These are phyloP conservation scores for Hansenula sp. DNA, from an alignment of 1,139 yeast species.

Conservation along the genomic window DNA sequence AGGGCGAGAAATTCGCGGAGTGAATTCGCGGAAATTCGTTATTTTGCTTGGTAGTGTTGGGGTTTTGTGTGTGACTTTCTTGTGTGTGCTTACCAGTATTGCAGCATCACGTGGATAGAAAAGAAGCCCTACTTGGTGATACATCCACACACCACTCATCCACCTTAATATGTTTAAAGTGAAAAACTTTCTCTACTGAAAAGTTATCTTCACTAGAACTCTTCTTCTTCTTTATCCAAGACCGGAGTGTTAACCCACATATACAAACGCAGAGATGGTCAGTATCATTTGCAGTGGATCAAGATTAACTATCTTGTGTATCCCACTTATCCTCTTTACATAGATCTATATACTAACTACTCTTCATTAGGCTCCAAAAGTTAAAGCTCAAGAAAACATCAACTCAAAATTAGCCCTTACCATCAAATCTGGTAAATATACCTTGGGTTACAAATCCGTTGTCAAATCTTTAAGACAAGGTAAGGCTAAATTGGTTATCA, in stretches of 20 bases:
- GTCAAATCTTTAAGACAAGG: constrained; percentile 98
- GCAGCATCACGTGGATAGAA: too few relatives aligned
- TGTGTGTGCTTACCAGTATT: too few relatives aligned
- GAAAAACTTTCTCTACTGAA: constrained; percentile 4
- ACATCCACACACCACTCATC: constrained; percentile 3
- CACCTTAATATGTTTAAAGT: not conserved
- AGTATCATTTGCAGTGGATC: constrained; percentile 41
- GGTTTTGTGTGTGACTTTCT: not conserved
- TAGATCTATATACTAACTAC: constrained; percentile 30
- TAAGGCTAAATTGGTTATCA: constrained; percentile 96
- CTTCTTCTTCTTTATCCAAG: constrained; percentile 26
- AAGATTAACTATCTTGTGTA: too few relatives aligned
- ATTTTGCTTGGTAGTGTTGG: not conserved
- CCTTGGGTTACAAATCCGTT: constrained; percentile 99
- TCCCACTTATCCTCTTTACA: not conserved
- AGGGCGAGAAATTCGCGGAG: too few relatives aligned
- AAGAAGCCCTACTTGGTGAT: too few relatives aligned
- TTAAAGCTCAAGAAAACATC: constrained; percentile 86
- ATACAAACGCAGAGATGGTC: constrained; percentile 92
- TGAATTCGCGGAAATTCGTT: too few relatives aligned
- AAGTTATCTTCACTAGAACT: not conserved
- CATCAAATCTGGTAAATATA: constrained; percentile 99
- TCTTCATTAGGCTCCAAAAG: constrained; percentile 81
- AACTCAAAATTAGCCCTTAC: constrained; percentile 98
- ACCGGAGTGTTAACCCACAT: constrained; percentile 81